Conservation (phyloP, 1,284 basidiomycete species). For the Melampsora larici-populina region DNA sequence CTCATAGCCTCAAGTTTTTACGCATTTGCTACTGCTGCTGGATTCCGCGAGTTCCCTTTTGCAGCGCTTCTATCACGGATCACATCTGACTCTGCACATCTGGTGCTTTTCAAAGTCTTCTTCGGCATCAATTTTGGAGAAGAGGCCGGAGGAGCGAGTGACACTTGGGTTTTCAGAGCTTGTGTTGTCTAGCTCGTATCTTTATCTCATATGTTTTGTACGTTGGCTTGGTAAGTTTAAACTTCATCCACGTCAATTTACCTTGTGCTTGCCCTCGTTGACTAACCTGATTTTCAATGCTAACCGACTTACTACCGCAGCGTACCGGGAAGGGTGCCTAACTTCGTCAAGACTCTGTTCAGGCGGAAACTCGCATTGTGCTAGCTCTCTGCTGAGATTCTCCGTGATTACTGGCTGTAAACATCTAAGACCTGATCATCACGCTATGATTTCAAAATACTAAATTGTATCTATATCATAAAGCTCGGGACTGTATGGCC, state of each 20-base stretch:
- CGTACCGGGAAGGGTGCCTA: constrained; percentile 85
- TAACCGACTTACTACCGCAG: constrained; percentile 72
- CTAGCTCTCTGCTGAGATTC: constrained; percentile 75
- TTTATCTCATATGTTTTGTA: constrained; percentile 75
- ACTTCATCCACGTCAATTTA: constrained; percentile 56
- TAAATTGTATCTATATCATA: neutral
- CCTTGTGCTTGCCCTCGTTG: neutral
- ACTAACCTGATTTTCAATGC: neutral
- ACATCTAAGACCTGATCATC: constrained; percentile 55
- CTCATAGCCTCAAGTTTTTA: constrained; percentile 82
- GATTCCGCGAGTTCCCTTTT: constrained; percentile 59
- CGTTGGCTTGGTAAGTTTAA: constrained; percentile 70
- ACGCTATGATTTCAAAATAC: neutral
- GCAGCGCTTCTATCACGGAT: neutral
- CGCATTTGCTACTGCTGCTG: constrained; percentile 79
- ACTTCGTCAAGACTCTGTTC: constrained; percentile 80
- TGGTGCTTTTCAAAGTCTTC: constrained; percentile 59
- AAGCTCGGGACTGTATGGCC: constrained; percentile 60
- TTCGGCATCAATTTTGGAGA: constrained; percentile 94
- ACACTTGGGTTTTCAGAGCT: constrained; percentile 82
- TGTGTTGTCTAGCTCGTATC: constrained; percentile 80
- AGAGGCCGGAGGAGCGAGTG: constrained; percentile 86
- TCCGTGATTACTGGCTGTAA: constrained; percentile 88
- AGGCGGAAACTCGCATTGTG: constrained; percentile 82
- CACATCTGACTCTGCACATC: neutral